phyloP scores from a whole-genome alignment of 768 basidiomycete genomes.

The Auricularia auricula-judae region DNA sequence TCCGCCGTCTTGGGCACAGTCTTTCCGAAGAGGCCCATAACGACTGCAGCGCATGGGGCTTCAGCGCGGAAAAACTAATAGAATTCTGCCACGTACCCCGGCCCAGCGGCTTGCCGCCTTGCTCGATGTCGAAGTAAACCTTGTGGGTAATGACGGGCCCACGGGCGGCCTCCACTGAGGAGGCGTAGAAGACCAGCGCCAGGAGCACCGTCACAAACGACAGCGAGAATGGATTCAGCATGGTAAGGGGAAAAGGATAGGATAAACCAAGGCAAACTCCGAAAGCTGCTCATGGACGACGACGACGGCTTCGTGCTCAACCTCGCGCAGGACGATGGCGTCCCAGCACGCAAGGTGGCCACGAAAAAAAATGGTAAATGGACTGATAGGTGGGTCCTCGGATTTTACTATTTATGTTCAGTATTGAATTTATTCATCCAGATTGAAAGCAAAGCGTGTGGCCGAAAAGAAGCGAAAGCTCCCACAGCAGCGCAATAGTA shows the following conservation, averaged over 20 bases:
- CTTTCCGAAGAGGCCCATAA: constrained; percentile 84
- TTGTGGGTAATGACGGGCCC: constrained; percentile 86
- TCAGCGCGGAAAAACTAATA: not conserved
- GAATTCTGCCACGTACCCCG: constrained; percentile 41
- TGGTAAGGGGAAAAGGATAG: not conserved
- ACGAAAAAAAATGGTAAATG: constrained; percentile 26
- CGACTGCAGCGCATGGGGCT: constrained; percentile 36
- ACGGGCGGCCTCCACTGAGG: constrained; percentile 69
- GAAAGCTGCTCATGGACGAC: constrained; percentile 14
- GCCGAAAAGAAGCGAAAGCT: constrained; percentile 45
- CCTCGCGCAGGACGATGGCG: too few relatives aligned
- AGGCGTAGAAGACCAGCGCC: constrained; percentile 59
- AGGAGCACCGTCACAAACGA: constrained; percentile 51
- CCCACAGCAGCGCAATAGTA: constrained; percentile 16
- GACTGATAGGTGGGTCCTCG: constrained; percentile 41
- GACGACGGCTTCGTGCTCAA: not conserved
- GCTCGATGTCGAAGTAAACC: constrained; percentile 90
- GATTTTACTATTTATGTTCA: constrained; percentile 5
- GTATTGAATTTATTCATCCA: constrained; percentile 19
- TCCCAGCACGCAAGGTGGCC: constrained; percentile 3
- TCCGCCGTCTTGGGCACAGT: constrained; percentile 94
- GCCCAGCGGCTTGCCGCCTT: constrained; percentile 80
- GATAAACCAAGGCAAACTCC: not conserved
- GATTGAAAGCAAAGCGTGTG: constrained; percentile 65
- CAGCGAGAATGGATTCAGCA: constrained; percentile 21